Evolutionary conservation across 1,284 basidiomycete genomes (phyloP), one percentile per base, ranked within the genome.

Genomic region (Apiotrichum siamense): DNA sequence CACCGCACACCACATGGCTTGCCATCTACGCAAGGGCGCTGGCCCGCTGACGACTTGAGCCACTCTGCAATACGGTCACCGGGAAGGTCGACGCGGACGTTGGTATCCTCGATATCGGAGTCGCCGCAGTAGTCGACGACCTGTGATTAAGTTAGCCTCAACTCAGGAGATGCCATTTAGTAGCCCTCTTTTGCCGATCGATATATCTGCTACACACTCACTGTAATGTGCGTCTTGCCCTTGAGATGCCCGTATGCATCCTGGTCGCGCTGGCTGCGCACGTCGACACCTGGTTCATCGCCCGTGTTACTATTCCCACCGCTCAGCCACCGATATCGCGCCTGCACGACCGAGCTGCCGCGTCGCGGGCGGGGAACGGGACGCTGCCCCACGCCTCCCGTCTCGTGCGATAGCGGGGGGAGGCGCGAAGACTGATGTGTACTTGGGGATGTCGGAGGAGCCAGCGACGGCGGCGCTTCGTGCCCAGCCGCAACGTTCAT

Each of bases 251-350:
- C 57, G 50, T 70, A 73, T 27, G 62, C 57, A 54, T 69, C 64
- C 49, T 73, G 64, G 49, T 70, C 71, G 42, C 67, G 44, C 49
- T 61, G 60, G 36, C 60, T 60, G 24, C 63, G 64, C 9, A 75
- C 73, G 49, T 75, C 70, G n/a, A 75, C 72, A 55, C 73, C 73
- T 4, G 72, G 73, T 52, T 75, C 73, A 49, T 70, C 67, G 12
- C 73, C 73, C n/a, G 72, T 73, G n/a, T 69, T 62, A 7, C 61
- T 63, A 4, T 18, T 27, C 12, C 45, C 38, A 20, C 47, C 49
- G 10, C 40, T 33, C n/a, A 71, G 52, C 66, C 67, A 72, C 20
- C 59, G 54, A 53, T 69, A 67, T 13, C 43, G 45, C 18, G 47
- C 31, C 26, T 49, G 52, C 17, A 57, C 43, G 10, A 23, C 47